Evolutionary conservation across 1,284 basidiomycete genomes (phyloP), one percentile per base, ranked within the genome.

Genomic region (Malassezia nana): DNA sequence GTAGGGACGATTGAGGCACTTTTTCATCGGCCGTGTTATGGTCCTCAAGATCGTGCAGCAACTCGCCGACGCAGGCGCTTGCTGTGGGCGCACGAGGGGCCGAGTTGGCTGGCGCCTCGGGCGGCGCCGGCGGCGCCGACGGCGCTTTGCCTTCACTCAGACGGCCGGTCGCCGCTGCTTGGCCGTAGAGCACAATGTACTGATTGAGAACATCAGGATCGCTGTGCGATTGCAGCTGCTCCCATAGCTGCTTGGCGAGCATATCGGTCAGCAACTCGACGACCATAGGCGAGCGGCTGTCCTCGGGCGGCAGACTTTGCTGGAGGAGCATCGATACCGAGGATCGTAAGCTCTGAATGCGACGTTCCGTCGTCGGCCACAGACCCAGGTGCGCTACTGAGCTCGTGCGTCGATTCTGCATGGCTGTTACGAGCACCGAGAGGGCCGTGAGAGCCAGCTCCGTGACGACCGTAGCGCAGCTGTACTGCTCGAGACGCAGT

Each of bases 201-300:
- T 35, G 38, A 26, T 56, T 56, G 12, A 56, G n/a, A 25, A 51
- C 44, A 29, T 56, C 49, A 2, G 54, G 54, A 15, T 56, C 54
- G 20, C 54, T 56, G 28, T 46, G 41, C 7, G 49, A 8, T 33
- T 49, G 39, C 16, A 56, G 10, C 24, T 24, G 22, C 6, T 28
- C 25, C 54, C 54, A 56, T 16, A 42, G 15, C 32, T 56, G 48
- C 50, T 51, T 56, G 9, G 54, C 28, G 7, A 46, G 9, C 1
- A 56, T 8, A 22, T 56, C 54, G 18, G 49, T 45, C 10, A 56
- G 54, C 30, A 56, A 24, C 32, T 20, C 22, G n/a, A 46, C 29
- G 4, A 56, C 26, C 26, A 42, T 35, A 2, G 48, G 40, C 24
- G 54, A 56, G 16, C 28, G 26, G 9, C 41, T 15, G 15, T 56